Conservation (phyloP, 129 eudicot genomes). For the Saussurea involucrata region DNA sequence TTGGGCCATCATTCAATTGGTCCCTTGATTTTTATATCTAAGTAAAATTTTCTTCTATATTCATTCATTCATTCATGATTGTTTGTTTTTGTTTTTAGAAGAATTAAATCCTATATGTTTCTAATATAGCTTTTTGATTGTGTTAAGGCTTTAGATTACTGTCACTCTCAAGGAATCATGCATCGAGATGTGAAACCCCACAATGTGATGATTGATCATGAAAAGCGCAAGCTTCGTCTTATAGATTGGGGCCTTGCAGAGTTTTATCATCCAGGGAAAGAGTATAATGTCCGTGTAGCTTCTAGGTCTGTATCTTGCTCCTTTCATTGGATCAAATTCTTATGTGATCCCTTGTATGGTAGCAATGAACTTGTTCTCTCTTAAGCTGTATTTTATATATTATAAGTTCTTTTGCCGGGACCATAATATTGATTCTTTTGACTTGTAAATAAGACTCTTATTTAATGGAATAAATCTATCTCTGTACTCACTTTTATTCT, state of each 20-base stretch:
- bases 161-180: conserved; percentile 94
- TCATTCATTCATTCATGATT: neutral
- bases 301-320: conserved; percentile 52
- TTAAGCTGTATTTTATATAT: neutral
- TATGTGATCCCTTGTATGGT: neutral
- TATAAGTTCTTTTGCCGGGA: neutral
- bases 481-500: neutral
- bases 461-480: neutral
- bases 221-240: conserved; percentile 83
- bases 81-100: neutral
- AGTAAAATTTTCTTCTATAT: neutral
- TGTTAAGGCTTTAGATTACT: conserved; percentile 83
- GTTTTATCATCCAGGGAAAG: conserved; percentile 87
- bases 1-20: neutral
- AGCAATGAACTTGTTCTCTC: neutral
- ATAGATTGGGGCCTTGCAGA: conserved; percentile 96
- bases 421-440: neutral
- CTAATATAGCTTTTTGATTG: neutral
- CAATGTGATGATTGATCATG: conserved; percentile 94
- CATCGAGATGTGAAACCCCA: conserved; percentile 95
- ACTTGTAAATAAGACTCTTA: neutral
- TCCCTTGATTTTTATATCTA: neutral
- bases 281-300: conserved; percentile 92
- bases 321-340: neutral
- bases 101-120: neutral